Conservation (phyloP, 2,329 filamentous ascomycete genomes). For the Scytalidium sp. region DNA sequence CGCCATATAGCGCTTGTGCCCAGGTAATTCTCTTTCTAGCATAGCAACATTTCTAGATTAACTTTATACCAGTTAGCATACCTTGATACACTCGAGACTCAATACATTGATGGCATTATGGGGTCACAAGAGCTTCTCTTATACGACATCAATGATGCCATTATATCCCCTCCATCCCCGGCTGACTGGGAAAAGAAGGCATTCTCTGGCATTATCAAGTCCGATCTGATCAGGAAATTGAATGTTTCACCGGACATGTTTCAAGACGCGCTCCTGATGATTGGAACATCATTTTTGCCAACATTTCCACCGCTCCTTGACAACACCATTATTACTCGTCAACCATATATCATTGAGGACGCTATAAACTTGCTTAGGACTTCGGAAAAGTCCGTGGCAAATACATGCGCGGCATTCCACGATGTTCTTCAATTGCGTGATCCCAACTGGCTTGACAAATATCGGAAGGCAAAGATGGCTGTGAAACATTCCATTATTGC, state of each 20-base stretch:
- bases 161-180: slow-evolving; percentile 63
- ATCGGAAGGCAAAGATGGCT: slow-evolving; percentile 79
- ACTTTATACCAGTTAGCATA: slow-evolving; percentile 64
- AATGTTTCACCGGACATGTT: slow-evolving; percentile 69
- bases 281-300: slow-evolving; percentile 76
- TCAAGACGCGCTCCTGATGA: slow-evolving; percentile 78
- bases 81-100: slow-evolving; percentile 64
- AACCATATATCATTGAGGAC: slow-evolving; percentile 60
- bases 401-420: slow-evolving; percentile 72
- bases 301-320: slow-evolving; percentile 76
- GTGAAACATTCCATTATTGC: slow-evolving; percentile 85
- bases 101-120: slow-evolving; percentile 73
- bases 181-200: slow-evolving; percentile 65
- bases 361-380: slow-evolving; percentile 76
- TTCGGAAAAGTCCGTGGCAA: slow-evolving; percentile 65
- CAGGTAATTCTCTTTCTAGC: slow-evolving; percentile 56
- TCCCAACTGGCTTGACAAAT: slow-evolving; percentile 78
- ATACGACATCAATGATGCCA: slow-evolving; percentile 76
- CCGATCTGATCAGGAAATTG: slow-evolving; percentile 67
- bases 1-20: slow-evolving; percentile 83
- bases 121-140: slow-evolving; percentile 82
- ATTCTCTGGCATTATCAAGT: slow-evolving; percentile 63
- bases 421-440: slow-evolving; percentile 73
- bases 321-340: slow-evolving; percentile 49
- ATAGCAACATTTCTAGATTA: slow-evolving; percentile 3